These are phyloP conservation scores for Pseudogymnoascus sp. DNA, from an alignment of 2,329 filamentous ascomycete genomes.

Conservation along the genomic window DNA sequence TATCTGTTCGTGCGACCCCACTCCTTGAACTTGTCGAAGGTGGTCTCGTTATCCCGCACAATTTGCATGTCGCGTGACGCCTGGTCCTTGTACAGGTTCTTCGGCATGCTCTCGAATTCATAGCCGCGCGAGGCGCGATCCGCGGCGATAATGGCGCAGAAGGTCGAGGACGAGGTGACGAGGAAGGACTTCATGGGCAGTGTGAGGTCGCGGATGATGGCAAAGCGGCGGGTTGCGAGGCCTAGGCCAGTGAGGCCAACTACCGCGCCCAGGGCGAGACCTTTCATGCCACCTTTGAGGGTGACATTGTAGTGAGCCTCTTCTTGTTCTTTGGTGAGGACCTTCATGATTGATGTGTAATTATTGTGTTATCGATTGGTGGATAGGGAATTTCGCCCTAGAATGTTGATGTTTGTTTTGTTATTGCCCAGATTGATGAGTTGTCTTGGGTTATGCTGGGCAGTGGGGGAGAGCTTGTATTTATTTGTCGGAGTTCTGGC, in stretches of 20 bases:
- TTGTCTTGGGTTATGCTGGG: background rate
- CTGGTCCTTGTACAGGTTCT: slow-evolving; percentile 57
- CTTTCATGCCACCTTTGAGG: slow-evolving; percentile 62
- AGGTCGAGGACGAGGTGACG: slow-evolving; percentile 72
- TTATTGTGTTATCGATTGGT: slow-evolving; percentile 4
- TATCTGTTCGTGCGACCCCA: slow-evolving; percentile 67
- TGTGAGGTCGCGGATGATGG: slow-evolving; percentile 72
- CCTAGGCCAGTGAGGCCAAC: slow-evolving; percentile 54
- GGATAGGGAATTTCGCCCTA: background rate
- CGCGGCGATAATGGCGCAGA: slow-evolving; percentile 79
- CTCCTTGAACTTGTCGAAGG: slow-evolving; percentile 43
- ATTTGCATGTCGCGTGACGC: slow-evolving; percentile 48
- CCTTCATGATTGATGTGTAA: slow-evolving; percentile 59
- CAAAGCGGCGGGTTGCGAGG: slow-evolving; percentile 52
- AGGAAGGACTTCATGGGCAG: slow-evolving; percentile 88
- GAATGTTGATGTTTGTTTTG: background rate
- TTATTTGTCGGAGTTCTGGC: background rate
- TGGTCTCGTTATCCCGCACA: slow-evolving; percentile 36
- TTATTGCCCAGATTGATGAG: background rate
- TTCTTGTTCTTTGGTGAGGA: slow-evolving; percentile 92
- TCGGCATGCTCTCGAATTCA: slow-evolving; percentile 62
- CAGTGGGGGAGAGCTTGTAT: background rate
- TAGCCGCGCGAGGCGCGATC: slow-evolving; percentile 65
- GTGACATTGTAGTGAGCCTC: slow-evolving; percentile 73
- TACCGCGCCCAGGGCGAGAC: slow-evolving; percentile 56